Evolutionary conservation across 2,329 filamentous ascomycete genomes (phyloP), one percentile per base, ranked within the genome.

Genomic region (Talaromyces marneffei): DNA sequence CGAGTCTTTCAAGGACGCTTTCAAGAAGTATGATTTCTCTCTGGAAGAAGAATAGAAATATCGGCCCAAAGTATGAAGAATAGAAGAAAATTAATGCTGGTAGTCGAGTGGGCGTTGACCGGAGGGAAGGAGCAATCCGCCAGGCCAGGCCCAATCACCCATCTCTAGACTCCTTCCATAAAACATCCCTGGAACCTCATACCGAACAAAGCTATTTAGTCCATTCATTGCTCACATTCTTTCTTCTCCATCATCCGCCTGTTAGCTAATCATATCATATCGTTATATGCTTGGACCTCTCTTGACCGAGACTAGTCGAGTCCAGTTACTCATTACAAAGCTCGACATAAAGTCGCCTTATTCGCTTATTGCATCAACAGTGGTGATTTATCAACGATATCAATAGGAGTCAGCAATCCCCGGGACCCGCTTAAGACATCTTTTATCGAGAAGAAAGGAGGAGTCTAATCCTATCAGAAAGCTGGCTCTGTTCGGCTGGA

Each of bases 21-120:
- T 96, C 71, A 87, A 90, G 75, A 80, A 85, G 33, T 97, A 90
- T 83, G 93, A 99, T 74, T 97, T 97, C 73, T 89, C 90, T 44
- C 66, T 81, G 64, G 70, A 76, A 61, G 70, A 70, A 61, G 65
- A 50, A 64, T 64, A 57, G 52, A 27, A n/a, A 14, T 2, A 50
- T 27, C n/a, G 12, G 42, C 8, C 18, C 37, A 23, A 31, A 50
- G n/a, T 12, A 46, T n/a, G 57, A 53, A 18, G 35, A 37, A n/a
- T 31, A 37, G 25, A 29, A 29, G 10, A n/a, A 40, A 23, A 18
- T n/a, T 14, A 12, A 20, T 25, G 27, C 14, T 16, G 7, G 5
- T 16, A 5, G 23, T 25, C 12, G 57, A 25, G 31, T 16, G 37
- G 37, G n/a, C 48, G 20, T 48, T 33, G 31, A 37, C 35, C 9